phyloP scores from a whole-genome alignment of 441 rosid species.

The Arabidopsis lyrata region DNA sequence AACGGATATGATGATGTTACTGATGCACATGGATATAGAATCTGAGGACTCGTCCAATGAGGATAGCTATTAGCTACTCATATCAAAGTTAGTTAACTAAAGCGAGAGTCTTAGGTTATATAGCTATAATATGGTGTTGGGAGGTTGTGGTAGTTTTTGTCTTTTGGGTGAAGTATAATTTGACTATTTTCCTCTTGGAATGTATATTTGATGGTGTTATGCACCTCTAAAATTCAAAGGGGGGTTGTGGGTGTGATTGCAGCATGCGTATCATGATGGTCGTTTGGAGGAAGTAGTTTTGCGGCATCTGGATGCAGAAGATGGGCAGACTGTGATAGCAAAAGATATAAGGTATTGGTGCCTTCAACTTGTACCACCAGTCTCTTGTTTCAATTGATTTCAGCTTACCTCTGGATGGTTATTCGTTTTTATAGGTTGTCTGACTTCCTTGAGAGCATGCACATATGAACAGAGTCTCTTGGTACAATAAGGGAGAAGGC shows the following conservation, averaged over 20 bases:
- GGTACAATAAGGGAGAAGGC: slow-evolving; percentile 26
- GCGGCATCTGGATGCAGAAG: slow-evolving; percentile 82
- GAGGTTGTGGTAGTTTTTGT: slow-evolving; percentile 23
- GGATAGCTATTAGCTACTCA: slow-evolving; percentile 42
- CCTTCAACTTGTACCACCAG: slow-evolving; percentile 16
- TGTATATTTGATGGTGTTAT: slow-evolving; percentile 35
- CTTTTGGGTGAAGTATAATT: slow-evolving; percentile 14
- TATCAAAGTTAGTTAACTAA: not conserved
- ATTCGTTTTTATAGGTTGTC: slow-evolving; percentile 64
- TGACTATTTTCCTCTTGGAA: slow-evolving; percentile 11
- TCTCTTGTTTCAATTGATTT: slow-evolving; percentile 13
- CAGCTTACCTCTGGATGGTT: slow-evolving; percentile 17
- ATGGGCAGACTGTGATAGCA: slow-evolving; percentile 77
- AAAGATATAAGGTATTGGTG: slow-evolving; percentile 69
- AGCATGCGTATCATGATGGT: slow-evolving; percentile 85
- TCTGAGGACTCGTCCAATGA: slow-evolving; percentile 60
- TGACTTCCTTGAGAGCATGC: slow-evolving; percentile 69
- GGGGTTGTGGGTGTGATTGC: slow-evolving; percentile 49
- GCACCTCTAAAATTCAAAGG: slow-evolving; percentile 28
- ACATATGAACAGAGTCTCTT: slow-evolving; percentile 43
- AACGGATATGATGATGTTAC: slow-evolving; percentile 57
- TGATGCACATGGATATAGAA: slow-evolving; percentile 56
- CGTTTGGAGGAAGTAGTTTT: slow-evolving; percentile 75
- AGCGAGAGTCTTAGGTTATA: slow-evolving; percentile 42
- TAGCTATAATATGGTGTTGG: slow-evolving; percentile 30